These are phyloP conservation scores for Apiotrichum gracile DNA, from an alignment of 1,284 basidiomycete genomes.

Conservation along the genomic window DNA sequence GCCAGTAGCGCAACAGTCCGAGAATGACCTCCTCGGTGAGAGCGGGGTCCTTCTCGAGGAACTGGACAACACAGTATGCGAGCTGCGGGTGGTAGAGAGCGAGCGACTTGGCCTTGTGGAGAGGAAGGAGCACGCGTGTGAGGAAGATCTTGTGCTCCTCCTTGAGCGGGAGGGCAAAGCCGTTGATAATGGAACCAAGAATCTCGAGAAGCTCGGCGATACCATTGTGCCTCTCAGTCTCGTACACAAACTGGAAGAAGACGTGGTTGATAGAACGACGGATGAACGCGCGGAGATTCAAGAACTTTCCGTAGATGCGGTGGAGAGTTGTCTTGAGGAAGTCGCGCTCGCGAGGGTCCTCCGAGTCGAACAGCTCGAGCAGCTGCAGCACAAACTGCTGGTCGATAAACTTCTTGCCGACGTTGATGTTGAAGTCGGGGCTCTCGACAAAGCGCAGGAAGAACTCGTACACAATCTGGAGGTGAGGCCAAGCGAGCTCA, in stretches of 20 bases:
- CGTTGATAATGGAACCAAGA: conserved; percentile 98
- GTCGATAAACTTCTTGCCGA: conserved; percentile 97
- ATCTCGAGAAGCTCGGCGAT: conserved; percentile 98
- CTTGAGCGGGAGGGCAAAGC: conserved; percentile 95
- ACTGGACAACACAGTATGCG: conserved; percentile 98
- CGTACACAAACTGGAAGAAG: conserved; percentile 98
- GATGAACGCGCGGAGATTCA: conserved; percentile 97
- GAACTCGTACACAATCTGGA: conserved; percentile 99
- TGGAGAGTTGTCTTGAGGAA: conserved; percentile 99
- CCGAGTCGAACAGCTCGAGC: conserved; percentile 96
- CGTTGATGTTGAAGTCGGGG: conserved; percentile 96
- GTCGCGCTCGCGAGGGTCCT: conserved; percentile 97
- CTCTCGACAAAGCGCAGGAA: conserved; percentile 98
- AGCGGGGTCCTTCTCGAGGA: conserved; percentile 90
- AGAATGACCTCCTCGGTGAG: conserved; percentile 94
- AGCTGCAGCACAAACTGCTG: conserved; percentile 93
- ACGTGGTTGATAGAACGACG: conserved; percentile 99
- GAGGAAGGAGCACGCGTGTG: conserved; percentile 87
- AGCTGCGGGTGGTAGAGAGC: conserved; percentile 97
- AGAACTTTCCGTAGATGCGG: conserved; percentile 99
- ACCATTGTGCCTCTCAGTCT: conserved; percentile 97
- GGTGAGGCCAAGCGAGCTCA: conserved; percentile 98
- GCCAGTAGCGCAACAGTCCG: conserved; percentile 94
- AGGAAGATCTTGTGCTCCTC: conserved; percentile 99
- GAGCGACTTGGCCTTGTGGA: conserved; percentile 96